These are phyloP conservation scores for Fusarium keratoplasticum DNA, from an alignment of 2,329 filamentous ascomycete genomes.

Conservation along the genomic window DNA sequence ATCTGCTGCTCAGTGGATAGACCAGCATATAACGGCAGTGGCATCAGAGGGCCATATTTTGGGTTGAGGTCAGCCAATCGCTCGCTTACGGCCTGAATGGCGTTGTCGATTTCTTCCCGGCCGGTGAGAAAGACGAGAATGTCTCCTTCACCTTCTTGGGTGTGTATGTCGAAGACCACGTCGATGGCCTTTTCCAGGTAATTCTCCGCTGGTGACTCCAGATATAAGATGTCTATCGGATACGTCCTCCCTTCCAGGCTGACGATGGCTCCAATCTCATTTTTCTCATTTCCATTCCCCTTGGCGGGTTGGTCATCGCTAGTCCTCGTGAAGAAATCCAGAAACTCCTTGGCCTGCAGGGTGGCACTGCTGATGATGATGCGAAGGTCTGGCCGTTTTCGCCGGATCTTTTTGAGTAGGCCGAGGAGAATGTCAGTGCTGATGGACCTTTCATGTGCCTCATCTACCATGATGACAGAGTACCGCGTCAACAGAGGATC, in stretches of 20 bases:
- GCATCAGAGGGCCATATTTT: constrained; percentile 44
- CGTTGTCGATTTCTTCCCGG: constrained; percentile 89
- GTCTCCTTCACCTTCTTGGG: constrained; percentile 83
- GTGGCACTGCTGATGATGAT: constrained; percentile 96
- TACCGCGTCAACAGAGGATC: constrained; percentile 92
- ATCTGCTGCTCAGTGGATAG: constrained; percentile 92
- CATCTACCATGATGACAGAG: constrained; percentile 97
- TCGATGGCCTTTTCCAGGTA: constrained; percentile 87
- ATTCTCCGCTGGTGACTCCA: constrained; percentile 82
- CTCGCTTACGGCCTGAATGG: constrained; percentile 83
- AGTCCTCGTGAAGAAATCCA: constrained; percentile 75
- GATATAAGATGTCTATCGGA: constrained; percentile 87
- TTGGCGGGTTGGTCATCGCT: constrained; percentile 51
- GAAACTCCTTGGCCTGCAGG: constrained; percentile 87
- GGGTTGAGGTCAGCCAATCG: constrained; percentile 69
- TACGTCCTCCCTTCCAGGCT: constrained; percentile 89
- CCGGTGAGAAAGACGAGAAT: constrained; percentile 93
- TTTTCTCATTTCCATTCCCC: constrained; percentile 44
- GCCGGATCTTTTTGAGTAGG: constrained; percentile 89
- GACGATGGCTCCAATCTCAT: constrained; percentile 67
- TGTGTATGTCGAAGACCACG: constrained; percentile 89
- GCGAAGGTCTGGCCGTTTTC: constrained; percentile 81
- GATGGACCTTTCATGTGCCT: constrained; percentile 93
- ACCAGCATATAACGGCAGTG: constrained; percentile 87
- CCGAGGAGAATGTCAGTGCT: constrained; percentile 93